phyloP scores from a whole-genome alignment of 441 rosid genomes.

The Erysimum cheiri region DNA sequence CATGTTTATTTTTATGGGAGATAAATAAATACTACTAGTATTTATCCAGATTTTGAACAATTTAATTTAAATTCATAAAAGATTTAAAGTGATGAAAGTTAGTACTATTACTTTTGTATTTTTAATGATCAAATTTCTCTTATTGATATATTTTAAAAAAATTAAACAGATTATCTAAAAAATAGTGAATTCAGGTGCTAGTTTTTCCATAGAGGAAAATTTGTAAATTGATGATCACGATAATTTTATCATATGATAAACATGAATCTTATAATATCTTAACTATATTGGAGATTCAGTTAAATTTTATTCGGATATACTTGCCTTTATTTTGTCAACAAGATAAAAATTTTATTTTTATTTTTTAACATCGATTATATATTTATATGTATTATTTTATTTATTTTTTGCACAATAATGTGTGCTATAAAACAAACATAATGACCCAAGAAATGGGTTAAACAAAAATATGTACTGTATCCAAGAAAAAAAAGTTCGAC shows the following conservation, averaged over 20 bases:
- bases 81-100: background rate
- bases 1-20: background rate
- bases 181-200: background rate
- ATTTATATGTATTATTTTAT: too few relatives aligned
- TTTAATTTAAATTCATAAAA: background rate
- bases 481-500: background rate
- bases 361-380: background rate
- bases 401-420: background rate
- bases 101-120: background rate
- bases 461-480: too few relatives aligned
- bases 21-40: background rate
- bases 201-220: background rate
- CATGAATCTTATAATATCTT: conserved; percentile 16
- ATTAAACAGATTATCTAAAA: background rate
- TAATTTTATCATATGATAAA: background rate
- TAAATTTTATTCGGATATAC: background rate
- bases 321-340: conserved; percentile 6
- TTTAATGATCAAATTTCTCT: too few relatives aligned
- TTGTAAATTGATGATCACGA: background rate
- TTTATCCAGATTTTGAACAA: conserved; percentile 5
- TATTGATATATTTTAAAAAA: too few relatives aligned
- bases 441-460: conserved; percentile 15
- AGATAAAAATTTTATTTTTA: too few relatives aligned
- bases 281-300: background rate
- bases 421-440: conserved; percentile 17